A percentile compares a stretch with the other conserved stretches of the same genome.
Evolutionary conservation across 257 asterid species (phyloP).

Genomic region (Marsdenia floribunda): DNA sequence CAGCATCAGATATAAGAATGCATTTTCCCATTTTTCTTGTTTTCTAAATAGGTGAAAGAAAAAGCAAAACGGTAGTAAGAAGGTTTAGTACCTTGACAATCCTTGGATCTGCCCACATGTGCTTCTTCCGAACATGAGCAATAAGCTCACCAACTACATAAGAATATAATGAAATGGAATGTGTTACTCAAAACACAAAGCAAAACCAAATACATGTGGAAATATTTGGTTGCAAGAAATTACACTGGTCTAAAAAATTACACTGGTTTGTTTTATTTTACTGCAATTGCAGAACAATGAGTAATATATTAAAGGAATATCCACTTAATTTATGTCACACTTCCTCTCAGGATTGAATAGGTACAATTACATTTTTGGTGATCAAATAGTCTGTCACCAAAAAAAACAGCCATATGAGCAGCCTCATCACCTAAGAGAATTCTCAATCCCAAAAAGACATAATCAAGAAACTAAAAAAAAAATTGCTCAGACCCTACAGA

Average conservation of each 20-base stretch:
- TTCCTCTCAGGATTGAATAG: not conserved
- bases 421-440: not conserved
- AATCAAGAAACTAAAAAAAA: not conserved
- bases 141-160: constrained; percentile 74
- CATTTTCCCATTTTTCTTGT: not conserved
- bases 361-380: not conserved
- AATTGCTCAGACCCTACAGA: not conserved
- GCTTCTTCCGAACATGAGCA: constrained; percentile 71
- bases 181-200: not conserved
- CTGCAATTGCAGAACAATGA: not conserved
- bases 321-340: not conserved
- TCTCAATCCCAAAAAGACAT: not conserved
- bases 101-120: constrained; percentile 94
- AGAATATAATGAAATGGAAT: constrained; percentile 1
- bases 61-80: constrained; percentile 2
- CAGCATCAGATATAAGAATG: not conserved
- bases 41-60: not conserved
- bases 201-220: not conserved
- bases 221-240: not conserved
- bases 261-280: not conserved
- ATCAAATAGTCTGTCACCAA: not conserved
- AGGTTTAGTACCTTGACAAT: constrained; percentile 60
- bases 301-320: not conserved
- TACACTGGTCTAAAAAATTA: not conserved
- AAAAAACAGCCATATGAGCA: not conserved